Percentiles rank a stretch among this genome's conserved stretches.
phyloP scores from a whole-genome alignment of 2,329 filamentous ascomycete genomes.

The Corniculantispora saksenae region DNA sequence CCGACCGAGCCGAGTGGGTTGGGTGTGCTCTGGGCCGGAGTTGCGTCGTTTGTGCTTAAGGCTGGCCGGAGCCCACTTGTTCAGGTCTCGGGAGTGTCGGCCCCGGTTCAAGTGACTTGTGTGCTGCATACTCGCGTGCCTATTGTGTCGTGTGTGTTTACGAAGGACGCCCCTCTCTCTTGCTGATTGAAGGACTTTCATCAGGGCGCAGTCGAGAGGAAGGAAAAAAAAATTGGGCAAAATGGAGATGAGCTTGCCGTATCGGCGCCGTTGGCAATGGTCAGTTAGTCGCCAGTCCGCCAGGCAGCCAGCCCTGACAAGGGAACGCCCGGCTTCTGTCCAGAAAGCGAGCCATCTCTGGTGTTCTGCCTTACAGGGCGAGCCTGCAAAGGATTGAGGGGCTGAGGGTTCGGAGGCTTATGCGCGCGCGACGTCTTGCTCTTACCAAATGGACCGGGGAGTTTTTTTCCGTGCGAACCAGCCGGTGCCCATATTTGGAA shows the following conservation, averaged over 20 bases:
- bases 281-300: too few species aligned
- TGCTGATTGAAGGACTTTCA: background rate
- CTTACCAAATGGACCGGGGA: background rate
- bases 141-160: background rate
- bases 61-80: background rate
- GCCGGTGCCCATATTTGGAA: background rate
- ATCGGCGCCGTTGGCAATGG: too few species aligned
- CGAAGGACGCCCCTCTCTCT: background rate
- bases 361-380: background rate
- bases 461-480: background rate
- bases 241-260: too few species aligned
- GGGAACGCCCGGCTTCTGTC: background rate
- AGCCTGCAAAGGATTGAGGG: background rate
- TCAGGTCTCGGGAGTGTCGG: background rate
- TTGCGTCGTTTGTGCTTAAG: background rate
- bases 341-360: background rate
- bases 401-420: background rate
- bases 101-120: background rate
- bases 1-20: constrained; percentile 9
- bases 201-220: too few species aligned
- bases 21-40: background rate
- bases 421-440: background rate
- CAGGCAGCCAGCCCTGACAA: background rate
- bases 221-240: too few species aligned
- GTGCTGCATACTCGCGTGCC: background rate